Evolutionary conservation across 345 rosid species (phyloP).

Genomic region (Ailanthus altissimus): DNA sequence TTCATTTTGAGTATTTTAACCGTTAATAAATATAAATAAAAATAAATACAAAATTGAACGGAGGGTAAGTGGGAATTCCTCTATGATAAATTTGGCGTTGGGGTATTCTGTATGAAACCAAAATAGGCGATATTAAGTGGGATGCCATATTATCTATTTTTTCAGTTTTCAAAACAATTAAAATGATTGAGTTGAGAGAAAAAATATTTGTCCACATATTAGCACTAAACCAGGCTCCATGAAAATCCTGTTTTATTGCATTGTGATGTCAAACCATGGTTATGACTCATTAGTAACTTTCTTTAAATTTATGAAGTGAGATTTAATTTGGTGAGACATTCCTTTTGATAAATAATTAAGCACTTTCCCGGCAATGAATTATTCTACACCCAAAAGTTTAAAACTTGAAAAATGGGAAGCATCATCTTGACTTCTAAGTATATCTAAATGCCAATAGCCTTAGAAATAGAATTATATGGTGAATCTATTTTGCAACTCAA

Average conservation of each 20-base stretch:
- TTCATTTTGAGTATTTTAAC: too few relatives aligned
- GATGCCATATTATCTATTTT: conserved; percentile 17
- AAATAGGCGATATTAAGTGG: conserved; percentile 41
- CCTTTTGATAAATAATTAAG: background rate
- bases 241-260: too few relatives aligned
- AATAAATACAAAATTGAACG: too few relatives aligned
- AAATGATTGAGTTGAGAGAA: too few relatives aligned
- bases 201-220: too few relatives aligned
- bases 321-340: background rate
- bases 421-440: background rate
- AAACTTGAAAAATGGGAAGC: background rate
- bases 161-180: too few relatives aligned
- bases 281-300: too few relatives aligned
- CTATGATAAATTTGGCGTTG: background rate
- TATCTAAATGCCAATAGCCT: background rate
- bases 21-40: too few relatives aligned
- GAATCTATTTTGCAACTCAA: conserved; percentile 1
- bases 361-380: background rate
- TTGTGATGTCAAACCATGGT: conserved; percentile 25
- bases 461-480: background rate
- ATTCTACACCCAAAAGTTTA: too few relatives aligned
- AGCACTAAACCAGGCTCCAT: too few relatives aligned
- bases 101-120: conserved; percentile 38
- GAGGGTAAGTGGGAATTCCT: too few relatives aligned
- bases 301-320: background rate